Conservation (phyloP, 1,139 yeast genomes). For the Casaregolazyma lundiana region DNA sequence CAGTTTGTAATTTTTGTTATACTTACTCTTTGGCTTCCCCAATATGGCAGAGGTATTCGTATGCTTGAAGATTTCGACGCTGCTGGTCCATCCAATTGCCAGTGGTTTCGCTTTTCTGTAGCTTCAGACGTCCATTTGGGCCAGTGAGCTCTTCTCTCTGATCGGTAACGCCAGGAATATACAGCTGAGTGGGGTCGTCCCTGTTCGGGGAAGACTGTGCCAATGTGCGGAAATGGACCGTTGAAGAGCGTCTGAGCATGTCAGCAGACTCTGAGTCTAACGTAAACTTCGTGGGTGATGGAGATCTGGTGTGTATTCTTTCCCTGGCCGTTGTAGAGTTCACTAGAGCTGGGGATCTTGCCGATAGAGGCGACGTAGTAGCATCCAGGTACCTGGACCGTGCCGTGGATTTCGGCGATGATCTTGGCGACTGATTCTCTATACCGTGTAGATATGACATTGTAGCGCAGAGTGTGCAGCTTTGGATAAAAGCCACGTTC, state of each 20-base stretch:
- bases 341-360: slow-evolving; percentile 22
- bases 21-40: slow-evolving; percentile 65
- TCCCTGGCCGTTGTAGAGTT: slow-evolving; percentile 14
- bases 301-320: slow-evolving; percentile 13
- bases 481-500: neutral
- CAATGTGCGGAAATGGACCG: slow-evolving; percentile 24
- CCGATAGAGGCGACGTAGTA: slow-evolving; percentile 16
- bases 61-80: slow-evolving; percentile 47
- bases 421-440: slow-evolving; percentile 10
- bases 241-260: slow-evolving; percentile 10
- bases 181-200: slow-evolving; percentile 23
- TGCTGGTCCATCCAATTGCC: slow-evolving; percentile 42
- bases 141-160: slow-evolving; percentile 36
- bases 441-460: slow-evolving; percentile 6
- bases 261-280: slow-evolving; percentile 11
- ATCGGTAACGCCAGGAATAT: slow-evolving; percentile 32
- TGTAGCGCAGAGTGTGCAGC: neutral
- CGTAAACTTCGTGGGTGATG: slow-evolving; percentile 19
- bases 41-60: slow-evolving; percentile 85
- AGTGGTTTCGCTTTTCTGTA: slow-evolving; percentile 33
- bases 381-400: slow-evolving; percentile 8
- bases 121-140: slow-evolving; percentile 33
- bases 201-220: slow-evolving; percentile 18
- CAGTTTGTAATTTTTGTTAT: slow-evolving; percentile 13
- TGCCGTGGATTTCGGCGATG: slow-evolving; percentile 9